Evolutionary conservation across 768 basidiomycete genomes (phyloP).

Genomic region (Nevesoporus exiguus): DNA sequence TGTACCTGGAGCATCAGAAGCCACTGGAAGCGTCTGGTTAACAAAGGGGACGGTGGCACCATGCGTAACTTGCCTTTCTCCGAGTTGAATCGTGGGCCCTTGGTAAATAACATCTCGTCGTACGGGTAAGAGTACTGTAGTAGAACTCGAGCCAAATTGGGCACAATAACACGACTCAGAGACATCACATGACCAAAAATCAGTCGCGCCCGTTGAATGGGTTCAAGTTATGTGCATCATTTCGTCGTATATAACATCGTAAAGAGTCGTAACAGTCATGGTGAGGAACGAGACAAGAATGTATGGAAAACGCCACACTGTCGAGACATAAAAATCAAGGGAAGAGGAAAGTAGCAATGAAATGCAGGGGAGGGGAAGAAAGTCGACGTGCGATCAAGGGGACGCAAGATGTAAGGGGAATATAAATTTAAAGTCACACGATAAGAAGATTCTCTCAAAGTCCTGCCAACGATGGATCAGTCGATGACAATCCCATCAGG

Average conservation of each 20-base stretch:
- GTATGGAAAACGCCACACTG: slow-evolving; percentile 1
- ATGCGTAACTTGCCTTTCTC: slow-evolving; percentile 11
- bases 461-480: slow-evolving; percentile 23
- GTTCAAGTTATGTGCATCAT: slow-evolving; percentile 19
- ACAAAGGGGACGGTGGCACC: neutral
- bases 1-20: slow-evolving; percentile 41
- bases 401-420: slow-evolving; percentile 9
- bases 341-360: slow-evolving; percentile 6
- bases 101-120: slow-evolving; percentile 41
- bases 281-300: neutral
- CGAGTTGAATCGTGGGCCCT: slow-evolving; percentile 37
- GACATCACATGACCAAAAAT: slow-evolving; percentile 24
- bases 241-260: slow-evolving; percentile 29
- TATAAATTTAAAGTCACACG: slow-evolving; percentile 22
- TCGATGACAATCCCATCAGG: slow-evolving; percentile 10
- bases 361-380: neutral
- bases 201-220: slow-evolving; percentile 8
- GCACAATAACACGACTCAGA: slow-evolving; percentile 19
- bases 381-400: slow-evolving; percentile 7
- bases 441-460: slow-evolving; percentile 21
- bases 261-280: slow-evolving; percentile 25
- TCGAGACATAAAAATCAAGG: slow-evolving; percentile 11
- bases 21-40: neutral
- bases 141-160: slow-evolving; percentile 18
- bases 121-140: neutral